phyloP scores from a whole-genome alignment of 768 basidiomycete genomes.

The Leccinum subtestaceum region DNA sequence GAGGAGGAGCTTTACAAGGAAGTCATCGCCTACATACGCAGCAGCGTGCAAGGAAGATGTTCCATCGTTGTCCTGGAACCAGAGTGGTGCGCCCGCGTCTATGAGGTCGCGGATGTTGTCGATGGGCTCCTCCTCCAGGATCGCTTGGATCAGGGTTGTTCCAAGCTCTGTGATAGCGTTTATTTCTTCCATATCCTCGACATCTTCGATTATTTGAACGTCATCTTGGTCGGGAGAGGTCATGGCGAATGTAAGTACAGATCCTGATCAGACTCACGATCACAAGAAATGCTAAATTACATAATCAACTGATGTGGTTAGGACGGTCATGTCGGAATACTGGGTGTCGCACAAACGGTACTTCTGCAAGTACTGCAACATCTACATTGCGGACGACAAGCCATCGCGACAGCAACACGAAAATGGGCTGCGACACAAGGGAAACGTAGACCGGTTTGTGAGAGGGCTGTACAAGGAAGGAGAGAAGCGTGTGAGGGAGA shows the following conservation, averaged over 20 bases:
- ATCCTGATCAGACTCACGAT: not conserved
- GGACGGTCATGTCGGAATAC: conserved; percentile 72
- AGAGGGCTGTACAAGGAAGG: conserved; percentile 91
- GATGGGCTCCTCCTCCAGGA: conserved; percentile 47
- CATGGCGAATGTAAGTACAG: not conserved
- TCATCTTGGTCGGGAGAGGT: conserved; percentile 4
- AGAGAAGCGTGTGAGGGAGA: conserved; percentile 81
- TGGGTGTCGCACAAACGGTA: conserved; percentile 94
- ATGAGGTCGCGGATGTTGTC: conserved; percentile 49
- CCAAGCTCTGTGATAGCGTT: conserved; percentile 54
- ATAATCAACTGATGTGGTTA: conserved; percentile 6
- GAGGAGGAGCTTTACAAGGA: conserved; percentile 66
- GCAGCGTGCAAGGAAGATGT: conserved; percentile 87
- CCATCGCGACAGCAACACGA: conserved; percentile 92
- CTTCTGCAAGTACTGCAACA: conserved; percentile 96
- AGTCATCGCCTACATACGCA: conserved; percentile 63
- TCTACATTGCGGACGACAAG: conserved; percentile 94
- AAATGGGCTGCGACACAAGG: conserved; percentile 89
- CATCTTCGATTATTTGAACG: conserved; percentile 20
- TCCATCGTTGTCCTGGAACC: conserved; percentile 88
- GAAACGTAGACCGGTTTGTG: conserved; percentile 90
- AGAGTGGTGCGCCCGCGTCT: conserved; percentile 71
- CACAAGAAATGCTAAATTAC: conserved; percentile 5
- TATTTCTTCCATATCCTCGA: conserved; percentile 36
- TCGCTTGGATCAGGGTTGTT: conserved; percentile 54